These are phyloP conservation scores for Oryza coarctata DNA, from an alignment of 176 grass and related monocot genomes.

Conservation along the genomic window DNA sequence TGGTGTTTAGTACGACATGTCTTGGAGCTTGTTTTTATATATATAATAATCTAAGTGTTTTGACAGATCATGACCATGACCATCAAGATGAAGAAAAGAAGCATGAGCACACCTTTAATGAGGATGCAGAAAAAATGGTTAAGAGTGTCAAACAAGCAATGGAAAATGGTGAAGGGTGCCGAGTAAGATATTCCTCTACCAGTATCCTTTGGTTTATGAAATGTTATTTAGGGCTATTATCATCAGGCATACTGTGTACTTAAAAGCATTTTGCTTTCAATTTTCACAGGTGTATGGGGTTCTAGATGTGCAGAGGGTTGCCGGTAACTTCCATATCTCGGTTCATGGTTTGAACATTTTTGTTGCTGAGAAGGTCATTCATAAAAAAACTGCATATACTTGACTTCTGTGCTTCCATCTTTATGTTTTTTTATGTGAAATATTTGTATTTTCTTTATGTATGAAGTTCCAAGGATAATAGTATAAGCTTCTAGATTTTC, in stretches of 20 bases:
- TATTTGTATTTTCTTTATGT: not conserved
- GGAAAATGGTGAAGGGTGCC: conserved; percentile 88
- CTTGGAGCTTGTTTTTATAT: conserved; percentile 8
- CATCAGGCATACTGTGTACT: conserved; percentile 15
- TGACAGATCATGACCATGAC: conserved; percentile 62
- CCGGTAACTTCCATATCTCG: conserved; percentile 98
- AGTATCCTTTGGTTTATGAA: conserved; percentile 24
- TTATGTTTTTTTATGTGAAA: conserved; percentile 15
- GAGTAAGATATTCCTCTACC: conserved; percentile 51
- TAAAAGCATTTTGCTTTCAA: conserved; percentile 14
- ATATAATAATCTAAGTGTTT: conserved; percentile 33
- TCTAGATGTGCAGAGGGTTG: conserved; percentile 96
- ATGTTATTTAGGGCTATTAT: conserved; percentile 10
- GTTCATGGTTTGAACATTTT: conserved; percentile 98
- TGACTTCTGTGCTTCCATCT: not conserved
- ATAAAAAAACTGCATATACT: conserved; percentile 34
- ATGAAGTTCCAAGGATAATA: not conserved
- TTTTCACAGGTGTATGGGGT: conserved; percentile 82
- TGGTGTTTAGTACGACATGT: not conserved
- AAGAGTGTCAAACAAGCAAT: conserved; percentile 92
- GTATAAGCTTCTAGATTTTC: conserved; percentile 4
- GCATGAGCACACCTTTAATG: conserved; percentile 60
- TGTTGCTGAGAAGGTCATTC: conserved; percentile 95
- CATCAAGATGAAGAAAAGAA: conserved; percentile 75
- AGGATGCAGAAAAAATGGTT: conserved; percentile 92